A percentile compares a stretch with the other conserved stretches of the same genome.
Conservation (phyloP, 768 basidiomycete species). For the Podaxis rugospora region DNA sequence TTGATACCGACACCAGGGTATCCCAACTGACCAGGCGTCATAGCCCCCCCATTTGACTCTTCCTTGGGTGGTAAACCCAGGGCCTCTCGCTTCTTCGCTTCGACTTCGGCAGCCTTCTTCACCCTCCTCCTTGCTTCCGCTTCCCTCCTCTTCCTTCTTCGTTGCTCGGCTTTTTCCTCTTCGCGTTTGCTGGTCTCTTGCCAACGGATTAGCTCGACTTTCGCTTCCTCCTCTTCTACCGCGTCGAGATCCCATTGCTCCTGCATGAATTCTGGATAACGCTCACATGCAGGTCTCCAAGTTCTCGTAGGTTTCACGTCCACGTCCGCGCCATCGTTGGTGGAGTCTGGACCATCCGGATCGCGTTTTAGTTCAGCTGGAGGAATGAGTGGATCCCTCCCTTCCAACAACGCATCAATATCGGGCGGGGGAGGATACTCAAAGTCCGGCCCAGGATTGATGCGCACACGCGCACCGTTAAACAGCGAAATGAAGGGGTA, state of each 20-base stretch:
- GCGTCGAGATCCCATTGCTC: slow-evolving; percentile 80
- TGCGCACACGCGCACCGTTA: slow-evolving; percentile 76
- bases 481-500: slow-evolving; percentile 94
- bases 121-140: slow-evolving; percentile 25
- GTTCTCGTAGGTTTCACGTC: slow-evolving; percentile 30
- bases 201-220: slow-evolving; percentile 33
- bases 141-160: slow-evolving; percentile 44
- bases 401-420: slow-evolving; percentile 60
- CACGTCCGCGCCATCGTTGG: slow-evolving; percentile 8
- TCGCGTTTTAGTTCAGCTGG: slow-evolving; percentile 1
- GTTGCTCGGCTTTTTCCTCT: slow-evolving; percentile 46
- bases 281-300: slow-evolving; percentile 81
- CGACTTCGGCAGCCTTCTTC: slow-evolving; percentile 11
- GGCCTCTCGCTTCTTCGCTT: slow-evolving; percentile 7
- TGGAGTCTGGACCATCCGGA: not conserved
- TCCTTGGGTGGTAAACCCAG: not conserved
- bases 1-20: not conserved
- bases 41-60: not conserved
- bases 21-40: not conserved
- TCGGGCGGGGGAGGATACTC: slow-evolving; percentile 75
- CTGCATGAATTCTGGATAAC: slow-evolving; percentile 79
- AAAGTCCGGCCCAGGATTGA: slow-evolving; percentile 91
- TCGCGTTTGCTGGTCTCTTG: slow-evolving; percentile 38
- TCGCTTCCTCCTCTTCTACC: slow-evolving; percentile 70
- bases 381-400: slow-evolving; percentile 5